Evolutionary conservation across 441 rosid species (phyloP).

Genomic region (Metrosideros polymorpha): DNA sequence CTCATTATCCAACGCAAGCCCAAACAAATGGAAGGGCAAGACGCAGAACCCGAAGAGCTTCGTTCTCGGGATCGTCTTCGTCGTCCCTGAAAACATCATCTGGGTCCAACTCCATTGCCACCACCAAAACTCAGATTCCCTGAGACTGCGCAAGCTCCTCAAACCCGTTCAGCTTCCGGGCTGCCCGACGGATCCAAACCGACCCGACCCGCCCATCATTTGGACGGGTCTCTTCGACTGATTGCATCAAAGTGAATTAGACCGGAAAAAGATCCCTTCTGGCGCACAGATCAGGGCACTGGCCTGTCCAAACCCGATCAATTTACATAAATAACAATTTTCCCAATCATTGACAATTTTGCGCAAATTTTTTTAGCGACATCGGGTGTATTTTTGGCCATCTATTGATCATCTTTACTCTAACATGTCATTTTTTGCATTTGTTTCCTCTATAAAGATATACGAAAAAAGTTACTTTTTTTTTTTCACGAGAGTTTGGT

Average conservation of each 20-base stretch:
- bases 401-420: background rate
- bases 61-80: conserved; percentile 63
- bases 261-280: background rate
- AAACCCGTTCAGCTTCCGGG: background rate
- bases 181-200: background rate
- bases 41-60: conserved; percentile 43
- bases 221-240: background rate
- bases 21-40: background rate
- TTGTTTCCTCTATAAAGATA: background rate
- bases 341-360: background rate
- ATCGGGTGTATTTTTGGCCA: background rate
- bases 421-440: background rate
- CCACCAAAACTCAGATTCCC: background rate
- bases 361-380: background rate
- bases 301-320: background rate
- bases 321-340: background rate
- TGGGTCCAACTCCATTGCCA: conserved; percentile 62
- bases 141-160: background rate
- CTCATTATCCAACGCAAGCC: background rate
- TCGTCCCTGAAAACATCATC: conserved; percentile 80
- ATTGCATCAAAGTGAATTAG: background rate
- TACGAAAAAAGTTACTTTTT: background rate
- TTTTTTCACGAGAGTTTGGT: background rate
- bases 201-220: background rate
- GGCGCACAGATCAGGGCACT: background rate